Evolutionary conservation across 345 rosid species (phyloP), one percentile per base, ranked within the genome.

Genomic region (Firmiana major): DNA sequence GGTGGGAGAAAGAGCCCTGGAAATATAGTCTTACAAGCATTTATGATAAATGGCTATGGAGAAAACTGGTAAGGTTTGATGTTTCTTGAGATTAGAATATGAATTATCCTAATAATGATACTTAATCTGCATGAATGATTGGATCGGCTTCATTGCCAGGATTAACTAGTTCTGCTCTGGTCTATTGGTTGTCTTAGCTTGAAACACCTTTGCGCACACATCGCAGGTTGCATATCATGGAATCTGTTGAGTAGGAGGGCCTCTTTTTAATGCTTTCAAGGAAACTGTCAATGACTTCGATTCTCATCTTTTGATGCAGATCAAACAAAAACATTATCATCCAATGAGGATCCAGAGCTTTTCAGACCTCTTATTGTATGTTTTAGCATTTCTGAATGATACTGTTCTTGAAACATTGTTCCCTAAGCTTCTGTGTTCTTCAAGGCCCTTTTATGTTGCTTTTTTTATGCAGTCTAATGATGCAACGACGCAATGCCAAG

Each of bases 321-420:
- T 69, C 59, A 21, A 9, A 63, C 36, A 26, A 72, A 68, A 43
- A 7, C 55, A 64, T 65, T 66, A 36, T 62, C 28, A 48, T 48
- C 60, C 22, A 62, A 55, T n/a, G 77, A 77, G 57, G 82, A 84
- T 5, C 54, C 79, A 1, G 82, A 83, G 75, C 74, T 83, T 82
- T 68, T 76, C 48, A 74, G 15, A 38, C 86, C 85, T 65, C 87
- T 86, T 6, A 43, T 79, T 31, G 91, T 86, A 79, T 83, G 89
- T 83, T 63, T 40, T 49, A 15, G 34, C 36, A 38, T 57, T 48
- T 67, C 34, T 62, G 13, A 16, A 67, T 19, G 63, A 31, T 63
- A 57, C 11, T 34, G 31, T 10, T 73, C 15, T 55, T 67, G 31
- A 63, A 22, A 64, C 10, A n/a, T 4, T 53, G 42, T 21, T 34